phyloP scores from a whole-genome alignment of 345 rosid species.

The Linum tenue region DNA sequence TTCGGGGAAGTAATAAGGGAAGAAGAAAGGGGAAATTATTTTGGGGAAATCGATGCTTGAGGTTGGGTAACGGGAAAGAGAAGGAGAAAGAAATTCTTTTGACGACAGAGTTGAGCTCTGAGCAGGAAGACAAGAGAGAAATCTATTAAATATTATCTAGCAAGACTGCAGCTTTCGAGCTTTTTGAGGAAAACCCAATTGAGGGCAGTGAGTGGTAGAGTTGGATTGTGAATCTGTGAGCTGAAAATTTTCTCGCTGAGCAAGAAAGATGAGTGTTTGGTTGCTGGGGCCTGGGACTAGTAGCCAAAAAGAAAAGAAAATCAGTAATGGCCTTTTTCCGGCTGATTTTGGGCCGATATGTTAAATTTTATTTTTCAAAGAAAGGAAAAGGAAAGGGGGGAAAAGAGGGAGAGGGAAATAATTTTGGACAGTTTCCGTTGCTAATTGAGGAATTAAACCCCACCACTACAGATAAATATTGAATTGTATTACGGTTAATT shows the following conservation, averaged over 20 bases:
- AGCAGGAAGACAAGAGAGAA: neutral
- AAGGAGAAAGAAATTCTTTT: no score
- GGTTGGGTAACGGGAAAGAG: no score
- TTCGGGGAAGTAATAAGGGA: neutral
- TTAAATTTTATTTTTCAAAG: no score
- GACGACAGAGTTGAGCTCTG: neutral
- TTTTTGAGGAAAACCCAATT: neutral
- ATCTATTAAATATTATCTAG: neutral
- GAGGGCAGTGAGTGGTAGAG: neutral
- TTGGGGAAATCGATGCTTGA: neutral
- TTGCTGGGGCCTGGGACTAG: neutral
- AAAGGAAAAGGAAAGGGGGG: no score
- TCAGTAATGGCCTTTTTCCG: no score
- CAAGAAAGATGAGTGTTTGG: neutral
- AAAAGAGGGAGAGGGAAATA: neutral
- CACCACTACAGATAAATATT: no score
- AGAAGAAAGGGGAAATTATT: neutral
- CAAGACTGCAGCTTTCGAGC: neutral
- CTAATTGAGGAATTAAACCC: no score
- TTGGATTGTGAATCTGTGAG: neutral
- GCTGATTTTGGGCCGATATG: no score
- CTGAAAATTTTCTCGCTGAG: neutral
- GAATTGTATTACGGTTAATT: no score
- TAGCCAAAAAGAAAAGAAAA: neutral
- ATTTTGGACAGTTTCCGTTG: neutral